Conservation (phyloP, 2,329 filamentous ascomycete genomes). For the Pseudocercospora musae region DNA sequence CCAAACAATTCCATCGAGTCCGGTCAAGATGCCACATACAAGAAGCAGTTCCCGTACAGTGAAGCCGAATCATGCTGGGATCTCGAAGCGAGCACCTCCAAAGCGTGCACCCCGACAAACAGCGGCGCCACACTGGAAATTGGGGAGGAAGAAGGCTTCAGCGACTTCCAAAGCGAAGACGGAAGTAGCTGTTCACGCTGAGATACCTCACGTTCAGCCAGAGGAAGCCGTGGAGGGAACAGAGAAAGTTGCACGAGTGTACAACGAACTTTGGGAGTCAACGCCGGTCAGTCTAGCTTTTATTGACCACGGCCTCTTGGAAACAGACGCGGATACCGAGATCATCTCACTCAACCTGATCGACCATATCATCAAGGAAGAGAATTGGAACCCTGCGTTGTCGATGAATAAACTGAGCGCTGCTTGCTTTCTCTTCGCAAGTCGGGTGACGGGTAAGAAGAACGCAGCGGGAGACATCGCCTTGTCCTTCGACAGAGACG, state of each 20-base stretch:
- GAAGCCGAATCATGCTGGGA: neutral
- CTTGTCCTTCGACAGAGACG: conserved; percentile 7
- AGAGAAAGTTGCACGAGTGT: conserved; percentile 10
- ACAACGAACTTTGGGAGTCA: conserved; percentile 11
- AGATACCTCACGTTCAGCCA: neutral
- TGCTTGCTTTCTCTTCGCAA: conserved; percentile 21
- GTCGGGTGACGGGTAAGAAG: conserved; percentile 7
- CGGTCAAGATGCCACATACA: neutral
- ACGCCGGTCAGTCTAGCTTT: conserved; percentile 14
- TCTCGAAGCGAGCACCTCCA: neutral
- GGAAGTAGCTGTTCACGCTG: neutral
- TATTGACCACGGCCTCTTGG: conserved; percentile 10
- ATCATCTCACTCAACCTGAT: conserved; percentile 21
- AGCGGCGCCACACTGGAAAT: neutral
- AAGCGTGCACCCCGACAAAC: neutral
- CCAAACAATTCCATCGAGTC: neutral
- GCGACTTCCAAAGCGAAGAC: neutral
- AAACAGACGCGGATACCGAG: conserved; percentile 12
- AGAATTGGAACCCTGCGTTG: conserved; percentile 18
- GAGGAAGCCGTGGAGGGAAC: neutral
- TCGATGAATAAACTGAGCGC: conserved; percentile 18
- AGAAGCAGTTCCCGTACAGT: neutral
- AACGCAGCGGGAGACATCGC: conserved; percentile 11
- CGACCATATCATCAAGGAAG: conserved; percentile 18
- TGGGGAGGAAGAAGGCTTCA: neutral